A percentile compares a stretch with the other conserved stretches of the same genome.
Evolutionary conservation across 139 green algal species (phyloP).

Genomic region (Haematococcus lacustris): DNA sequence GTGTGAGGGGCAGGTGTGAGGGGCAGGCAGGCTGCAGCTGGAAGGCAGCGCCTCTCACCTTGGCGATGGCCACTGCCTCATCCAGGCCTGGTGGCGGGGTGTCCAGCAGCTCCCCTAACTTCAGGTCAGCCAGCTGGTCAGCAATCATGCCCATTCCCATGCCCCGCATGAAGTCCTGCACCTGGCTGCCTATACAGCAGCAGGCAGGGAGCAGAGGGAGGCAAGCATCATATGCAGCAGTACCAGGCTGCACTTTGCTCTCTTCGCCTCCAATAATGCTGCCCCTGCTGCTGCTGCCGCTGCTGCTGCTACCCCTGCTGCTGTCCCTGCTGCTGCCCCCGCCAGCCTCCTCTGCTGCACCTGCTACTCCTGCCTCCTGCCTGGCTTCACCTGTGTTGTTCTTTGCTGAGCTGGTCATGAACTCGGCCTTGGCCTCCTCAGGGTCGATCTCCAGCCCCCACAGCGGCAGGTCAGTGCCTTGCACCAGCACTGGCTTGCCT

Average conservation of each 20-base stretch:
- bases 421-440: slow-evolving; percentile 64
- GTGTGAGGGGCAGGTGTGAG: too few relatives aligned
- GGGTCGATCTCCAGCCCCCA: slow-evolving; percentile 94
- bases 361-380: too few relatives aligned
- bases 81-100: slow-evolving; percentile 93
- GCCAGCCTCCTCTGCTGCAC: too few relatives aligned
- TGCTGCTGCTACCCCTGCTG: too few relatives aligned
- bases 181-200: slow-evolving; percentile 18
- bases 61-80: slow-evolving; percentile 87
- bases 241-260: too few relatives aligned
- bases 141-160: slow-evolving; percentile 75
- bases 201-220: too few relatives aligned
- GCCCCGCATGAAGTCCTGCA: slow-evolving; percentile 72
- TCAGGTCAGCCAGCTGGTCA: slow-evolving; percentile 81
- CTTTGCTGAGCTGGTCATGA: slow-evolving; percentile 32
- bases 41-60: too few relatives aligned
- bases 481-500: slow-evolving; percentile 76
- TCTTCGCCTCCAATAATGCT: too few relatives aligned
- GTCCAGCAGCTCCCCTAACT: slow-evolving; percentile 94
- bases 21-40: too few relatives aligned
- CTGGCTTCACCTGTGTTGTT: slow-evolving; percentile 18
- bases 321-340: too few relatives aligned
- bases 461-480: slow-evolving; percentile 84
- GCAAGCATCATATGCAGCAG: too few relatives aligned
- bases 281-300: too few relatives aligned